phyloP scores from a whole-genome alignment of 306 rosid genomes.

The Cucurbita maxima region DNA sequence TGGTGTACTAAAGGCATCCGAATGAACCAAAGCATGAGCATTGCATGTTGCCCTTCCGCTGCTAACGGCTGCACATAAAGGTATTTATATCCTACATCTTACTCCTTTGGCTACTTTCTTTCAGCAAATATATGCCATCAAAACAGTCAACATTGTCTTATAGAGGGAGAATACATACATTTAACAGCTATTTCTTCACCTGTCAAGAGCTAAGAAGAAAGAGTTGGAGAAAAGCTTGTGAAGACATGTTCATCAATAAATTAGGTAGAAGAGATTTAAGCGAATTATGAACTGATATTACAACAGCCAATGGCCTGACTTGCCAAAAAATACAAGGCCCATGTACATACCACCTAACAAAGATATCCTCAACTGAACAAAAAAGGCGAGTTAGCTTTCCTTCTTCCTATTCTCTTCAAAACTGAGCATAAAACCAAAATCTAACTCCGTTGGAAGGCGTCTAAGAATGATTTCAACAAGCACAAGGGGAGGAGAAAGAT shows the following conservation, averaged over 20 bases:
- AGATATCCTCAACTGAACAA: constrained; percentile 6
- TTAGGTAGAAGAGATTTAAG: constrained; percentile 14
- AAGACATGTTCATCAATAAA: constrained; percentile 12
- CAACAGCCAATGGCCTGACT: constrained; percentile 30
- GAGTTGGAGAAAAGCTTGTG: neutral
- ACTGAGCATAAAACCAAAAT: constrained; percentile 8
- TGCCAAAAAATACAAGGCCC: constrained; percentile 24
- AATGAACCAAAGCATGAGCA: too few species aligned
- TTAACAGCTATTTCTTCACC: neutral
- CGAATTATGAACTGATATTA: constrained; percentile 27
- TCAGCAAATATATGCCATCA: too few species aligned
- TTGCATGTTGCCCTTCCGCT: too few species aligned
- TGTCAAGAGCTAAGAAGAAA: neutral
- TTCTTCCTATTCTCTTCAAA: constrained; percentile 31
- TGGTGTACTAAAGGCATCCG: too few species aligned
- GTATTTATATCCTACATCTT: too few species aligned
- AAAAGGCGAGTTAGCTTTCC: neutral
- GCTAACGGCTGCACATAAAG: too few species aligned
- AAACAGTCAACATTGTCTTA: too few species aligned
- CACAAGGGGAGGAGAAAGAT: constrained; percentile 9
- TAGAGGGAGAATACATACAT: neutral
- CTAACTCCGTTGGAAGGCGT: constrained; percentile 18
- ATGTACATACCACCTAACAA: constrained; percentile 23
- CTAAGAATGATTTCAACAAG: constrained; percentile 15
- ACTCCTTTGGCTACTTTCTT: too few species aligned